Evolutionary conservation across 116 monocot species (phyloP), one percentile per base, ranked within the genome.

Genomic region (Dioscorea cayenensis): DNA sequence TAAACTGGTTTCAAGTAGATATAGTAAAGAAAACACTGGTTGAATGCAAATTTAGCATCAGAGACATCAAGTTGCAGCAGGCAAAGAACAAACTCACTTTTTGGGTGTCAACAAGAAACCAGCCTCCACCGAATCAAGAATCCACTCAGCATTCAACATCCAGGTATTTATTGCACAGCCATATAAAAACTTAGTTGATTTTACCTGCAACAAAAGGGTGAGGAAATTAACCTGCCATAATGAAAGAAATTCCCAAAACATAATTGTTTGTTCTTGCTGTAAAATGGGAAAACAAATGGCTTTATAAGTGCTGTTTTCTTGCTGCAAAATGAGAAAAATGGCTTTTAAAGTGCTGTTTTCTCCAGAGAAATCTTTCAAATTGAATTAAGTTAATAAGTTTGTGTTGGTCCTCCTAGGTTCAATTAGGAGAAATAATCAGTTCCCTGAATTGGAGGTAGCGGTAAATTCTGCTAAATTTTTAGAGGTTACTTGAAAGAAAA

Each of bases 131-230:
- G 87, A 87, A 71, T 90, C 87, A 74, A 68, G 29, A 38, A 87
- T 68, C 94, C 94, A 94, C 21, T 75, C 51, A 63, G 75, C 66
- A 77, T 82, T 77, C 36, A 94, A 73, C 52, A 81, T 70, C 81
- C 81, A 90, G 28, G 94, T 67, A 80, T 85, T 77, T 61, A 79
- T 78, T 64, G 94, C 94, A 90, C 94, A 90, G 11, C 94, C 94
- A 84, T 83, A 94, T 63, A 94, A 69, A 75, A 84, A 94, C 28
- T 90, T 86, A n/a, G 78, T 82, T 71, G 94, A 84, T 73, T 80
- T 75, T 27, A 94, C 85, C 94, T 94, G 75, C 63, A 59, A 59
- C 16, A 69, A 49, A 36, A 14, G 48, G n/a, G 4, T 6, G 19
- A 19, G 68, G 4, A 20, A 68, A 8, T 68, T 21, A 68, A 50